Percentiles rank a stretch among this genome's conserved stretches.
Conservation (phyloP, 805 yeast genomes). For the Sporopachydermia lactativora region DNA sequence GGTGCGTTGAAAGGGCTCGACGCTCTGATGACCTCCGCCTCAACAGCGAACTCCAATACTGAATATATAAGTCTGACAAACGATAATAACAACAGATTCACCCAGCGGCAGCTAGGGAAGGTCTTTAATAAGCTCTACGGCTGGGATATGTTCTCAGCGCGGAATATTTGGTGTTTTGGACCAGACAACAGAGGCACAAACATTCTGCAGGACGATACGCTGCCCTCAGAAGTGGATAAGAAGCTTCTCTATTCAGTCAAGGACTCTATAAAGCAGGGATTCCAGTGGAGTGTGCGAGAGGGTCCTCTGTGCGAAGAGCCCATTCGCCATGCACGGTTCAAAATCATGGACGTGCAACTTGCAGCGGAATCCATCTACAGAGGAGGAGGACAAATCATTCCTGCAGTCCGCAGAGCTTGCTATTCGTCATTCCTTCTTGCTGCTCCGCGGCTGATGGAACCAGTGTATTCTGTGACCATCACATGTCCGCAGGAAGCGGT, state of each 20-base stretch:
- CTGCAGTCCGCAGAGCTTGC: constrained; percentile 74
- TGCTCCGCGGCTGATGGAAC: constrained; percentile 69
- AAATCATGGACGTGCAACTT: constrained; percentile 45
- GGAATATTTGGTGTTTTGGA: constrained; percentile 72
- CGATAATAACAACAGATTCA: constrained; percentile 14
- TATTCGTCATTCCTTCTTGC: constrained; percentile 70
- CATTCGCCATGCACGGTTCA: constrained; percentile 54
- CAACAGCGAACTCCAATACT: not conserved
- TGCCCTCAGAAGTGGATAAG: constrained; percentile 58
- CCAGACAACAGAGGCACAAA: constrained; percentile 42
- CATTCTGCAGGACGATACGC: constrained; percentile 52
- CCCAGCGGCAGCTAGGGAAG: constrained; percentile 34
- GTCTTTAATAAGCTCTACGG: constrained; percentile 40
- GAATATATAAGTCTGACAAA: not conserved
- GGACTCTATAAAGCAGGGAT: constrained; percentile 58
- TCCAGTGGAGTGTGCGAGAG: constrained; percentile 66
- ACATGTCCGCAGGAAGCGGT: constrained; percentile 38
- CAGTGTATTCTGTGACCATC: constrained; percentile 48
- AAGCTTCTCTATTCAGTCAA: constrained; percentile 28
- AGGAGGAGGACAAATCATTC: constrained; percentile 59
- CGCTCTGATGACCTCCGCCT: not conserved
- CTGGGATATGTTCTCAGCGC: constrained; percentile 77
- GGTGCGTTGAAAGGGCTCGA: constrained; percentile 25
- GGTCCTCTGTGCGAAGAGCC: constrained; percentile 93
- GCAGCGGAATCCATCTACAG: constrained; percentile 34